Conservation (phyloP, 495 filamentous ascomycete species). For the Aspergillus baeticus region DNA sequence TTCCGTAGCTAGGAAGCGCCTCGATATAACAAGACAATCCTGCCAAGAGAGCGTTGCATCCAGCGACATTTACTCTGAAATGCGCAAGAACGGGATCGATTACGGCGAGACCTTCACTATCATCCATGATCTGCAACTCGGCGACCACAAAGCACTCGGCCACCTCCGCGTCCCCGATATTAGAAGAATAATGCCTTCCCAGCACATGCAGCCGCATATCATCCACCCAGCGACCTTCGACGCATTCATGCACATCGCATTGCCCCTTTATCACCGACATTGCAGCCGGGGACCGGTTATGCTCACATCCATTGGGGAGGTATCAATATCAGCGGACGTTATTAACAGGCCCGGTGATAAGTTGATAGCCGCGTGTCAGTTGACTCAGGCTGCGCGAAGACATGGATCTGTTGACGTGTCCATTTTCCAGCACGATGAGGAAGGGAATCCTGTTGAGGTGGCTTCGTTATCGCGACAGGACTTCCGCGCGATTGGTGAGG, state of each 20-base stretch:
- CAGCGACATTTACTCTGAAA: background rate
- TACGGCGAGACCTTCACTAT: slow-evolving; percentile 5
- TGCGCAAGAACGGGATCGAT: slow-evolving; percentile 4
- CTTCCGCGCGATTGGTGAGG: slow-evolving; percentile 1
- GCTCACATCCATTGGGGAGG: slow-evolving; percentile 4
- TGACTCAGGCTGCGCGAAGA: background rate
- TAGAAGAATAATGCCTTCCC: slow-evolving; percentile 27
- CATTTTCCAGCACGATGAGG: background rate
- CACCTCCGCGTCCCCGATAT: slow-evolving; percentile 28
- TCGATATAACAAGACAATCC: background rate
- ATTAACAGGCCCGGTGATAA: slow-evolving; percentile 4
- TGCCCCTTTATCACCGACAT: slow-evolving; percentile 3
- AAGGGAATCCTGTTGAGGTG: background rate
- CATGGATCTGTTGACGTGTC: slow-evolving; percentile 5
- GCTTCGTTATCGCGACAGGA: background rate
- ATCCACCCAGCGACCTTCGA: slow-evolving; percentile 42
- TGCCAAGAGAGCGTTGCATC: background rate
- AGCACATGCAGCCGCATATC: slow-evolving; percentile 27
- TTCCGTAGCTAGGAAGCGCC: background rate
- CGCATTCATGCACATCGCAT: slow-evolving; percentile 32
- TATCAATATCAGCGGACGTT: slow-evolving; percentile 1
- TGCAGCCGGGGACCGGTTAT: slow-evolving; percentile 5
- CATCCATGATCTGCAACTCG: background rate
- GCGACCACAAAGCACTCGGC: slow-evolving; percentile 17
- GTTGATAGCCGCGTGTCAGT: background rate